These are phyloP conservation scores for Phytopythium boreale DNA, from an alignment of 352 stramenopile genomes.

Conservation along the genomic window DNA sequence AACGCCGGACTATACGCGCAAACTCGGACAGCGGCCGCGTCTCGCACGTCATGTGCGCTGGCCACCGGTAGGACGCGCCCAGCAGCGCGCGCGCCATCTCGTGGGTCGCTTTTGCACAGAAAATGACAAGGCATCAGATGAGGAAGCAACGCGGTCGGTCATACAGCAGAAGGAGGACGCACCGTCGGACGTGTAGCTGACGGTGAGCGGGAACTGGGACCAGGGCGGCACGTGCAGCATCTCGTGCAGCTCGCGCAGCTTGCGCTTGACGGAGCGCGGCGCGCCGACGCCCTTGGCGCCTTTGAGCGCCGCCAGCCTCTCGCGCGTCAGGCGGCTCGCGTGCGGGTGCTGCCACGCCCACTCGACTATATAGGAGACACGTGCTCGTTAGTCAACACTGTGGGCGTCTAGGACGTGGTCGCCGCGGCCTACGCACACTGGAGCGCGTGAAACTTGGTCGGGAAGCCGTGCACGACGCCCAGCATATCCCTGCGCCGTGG, in stretches of 20 bases:
- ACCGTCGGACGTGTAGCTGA: constrained; percentile 52
- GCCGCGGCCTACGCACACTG: constrained; percentile 45
- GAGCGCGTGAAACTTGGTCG: constrained; percentile 69
- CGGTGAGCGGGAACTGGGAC: constrained; percentile 34
- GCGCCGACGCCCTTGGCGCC: constrained; percentile 36
- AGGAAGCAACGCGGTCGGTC: not conserved
- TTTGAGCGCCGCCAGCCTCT: constrained; percentile 26
- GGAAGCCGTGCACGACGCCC: constrained; percentile 67
- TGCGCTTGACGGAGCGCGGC: constrained; percentile 63
- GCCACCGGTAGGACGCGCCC: constrained; percentile 25
- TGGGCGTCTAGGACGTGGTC: not conserved
- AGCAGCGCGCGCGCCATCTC: constrained; percentile 31
- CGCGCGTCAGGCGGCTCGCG: constrained; percentile 48
- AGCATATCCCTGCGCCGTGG: constrained; percentile 61
- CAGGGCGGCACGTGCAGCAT: constrained; percentile 61
- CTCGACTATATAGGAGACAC: constrained; percentile 39
- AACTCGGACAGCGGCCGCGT: constrained; percentile 21
- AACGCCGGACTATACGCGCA: constrained; percentile 9
- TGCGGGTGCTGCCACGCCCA: constrained; percentile 77
- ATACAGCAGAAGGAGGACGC: not conserved
- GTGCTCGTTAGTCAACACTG: not conserved
- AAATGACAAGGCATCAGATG: not conserved
- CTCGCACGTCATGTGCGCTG: constrained; percentile 37
- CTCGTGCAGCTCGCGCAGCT: constrained; percentile 65
- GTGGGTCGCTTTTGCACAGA: constrained; percentile 22